phyloP scores from a whole-genome alignment of 768 basidiomycete genomes.

The Kwoniella sp. region DNA sequence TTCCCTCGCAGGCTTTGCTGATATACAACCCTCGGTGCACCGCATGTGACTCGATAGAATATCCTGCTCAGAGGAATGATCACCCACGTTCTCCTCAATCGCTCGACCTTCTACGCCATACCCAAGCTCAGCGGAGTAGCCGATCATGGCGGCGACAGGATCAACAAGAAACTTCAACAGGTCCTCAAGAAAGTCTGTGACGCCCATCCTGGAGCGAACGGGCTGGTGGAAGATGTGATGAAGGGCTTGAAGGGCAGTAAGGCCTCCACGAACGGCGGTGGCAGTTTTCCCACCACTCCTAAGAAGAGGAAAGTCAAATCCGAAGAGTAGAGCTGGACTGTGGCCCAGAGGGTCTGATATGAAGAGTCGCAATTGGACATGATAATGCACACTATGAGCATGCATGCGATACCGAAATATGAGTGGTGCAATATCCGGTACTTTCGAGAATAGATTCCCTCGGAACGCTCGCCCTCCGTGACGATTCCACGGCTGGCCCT shows the following conservation, averaged over 20 bases:
- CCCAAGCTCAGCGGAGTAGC: conserved; percentile 24
- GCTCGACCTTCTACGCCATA: conserved; percentile 24
- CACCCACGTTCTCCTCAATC: background rate
- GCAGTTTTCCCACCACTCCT: background rate
- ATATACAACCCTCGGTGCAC: no score
- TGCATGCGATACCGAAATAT: no score
- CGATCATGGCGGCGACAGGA: conserved; percentile 36
- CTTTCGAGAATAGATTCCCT: no score
- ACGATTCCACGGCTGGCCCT: no score
- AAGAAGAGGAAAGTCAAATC: conserved; percentile 19
- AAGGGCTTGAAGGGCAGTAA: conserved; percentile 10
- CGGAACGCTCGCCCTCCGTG: no score
- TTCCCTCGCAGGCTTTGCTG: no score
- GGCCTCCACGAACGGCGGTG: conserved; percentile 2
- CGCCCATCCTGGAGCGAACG: conserved; percentile 14
- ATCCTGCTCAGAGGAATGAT: conserved; percentile 16
- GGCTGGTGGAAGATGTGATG: conserved; percentile 32
- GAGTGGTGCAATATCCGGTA: no score
- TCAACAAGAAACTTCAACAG: conserved; percentile 40
- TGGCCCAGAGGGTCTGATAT: background rate
- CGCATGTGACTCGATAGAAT: conserved; percentile 9
- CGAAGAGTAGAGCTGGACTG: conserved; percentile 2
- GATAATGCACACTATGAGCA: no score
- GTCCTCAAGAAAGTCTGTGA: conserved; percentile 26
- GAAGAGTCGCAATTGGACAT: background rate